phyloP scores from a whole-genome alignment of 805 yeast species.

The Teunomyces gatunensis region DNA sequence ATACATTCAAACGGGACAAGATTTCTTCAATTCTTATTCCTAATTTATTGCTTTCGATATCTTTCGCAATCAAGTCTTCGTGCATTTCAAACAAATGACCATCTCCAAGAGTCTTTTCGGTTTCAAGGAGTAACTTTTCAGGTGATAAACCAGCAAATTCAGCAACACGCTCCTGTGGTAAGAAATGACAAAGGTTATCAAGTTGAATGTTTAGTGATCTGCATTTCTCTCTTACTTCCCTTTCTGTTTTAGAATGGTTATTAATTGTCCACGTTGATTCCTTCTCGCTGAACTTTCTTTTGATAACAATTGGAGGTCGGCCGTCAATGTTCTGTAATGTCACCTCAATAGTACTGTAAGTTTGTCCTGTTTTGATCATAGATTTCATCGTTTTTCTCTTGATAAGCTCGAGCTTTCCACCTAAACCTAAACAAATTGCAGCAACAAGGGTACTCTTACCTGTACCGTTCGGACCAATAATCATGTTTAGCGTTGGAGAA shows the following conservation, averaged over 20 bases:
- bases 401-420: constrained; percentile 70
- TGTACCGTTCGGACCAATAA: constrained; percentile 95
- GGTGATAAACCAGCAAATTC: constrained; percentile 83
- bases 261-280: constrained; percentile 57
- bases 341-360: constrained; percentile 46
- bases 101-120: constrained; percentile 75
- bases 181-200: constrained; percentile 88
- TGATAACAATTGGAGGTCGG: constrained; percentile 36
- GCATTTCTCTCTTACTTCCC: constrained; percentile 44
- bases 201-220: constrained; percentile 69
- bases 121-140: constrained; percentile 68
- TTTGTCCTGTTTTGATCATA: constrained; percentile 70
- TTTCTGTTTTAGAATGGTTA: constrained; percentile 38
- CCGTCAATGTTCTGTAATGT: constrained; percentile 42
- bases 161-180: constrained; percentile 94
- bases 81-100: constrained; percentile 58
- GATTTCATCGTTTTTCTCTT: constrained; percentile 67
- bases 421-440: constrained; percentile 86
- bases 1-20: constrained; percentile 26
- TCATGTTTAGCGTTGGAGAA: constrained; percentile 83
- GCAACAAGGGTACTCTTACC: constrained; percentile 94
- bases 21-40: constrained; percentile 24
- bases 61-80: constrained; percentile 51
- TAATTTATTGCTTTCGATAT: constrained; percentile 34
- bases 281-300: constrained; percentile 44